phyloP scores from a whole-genome alignment of 2,329 filamentous ascomycete genomes.

The Colletotrichum chrysophilum region DNA sequence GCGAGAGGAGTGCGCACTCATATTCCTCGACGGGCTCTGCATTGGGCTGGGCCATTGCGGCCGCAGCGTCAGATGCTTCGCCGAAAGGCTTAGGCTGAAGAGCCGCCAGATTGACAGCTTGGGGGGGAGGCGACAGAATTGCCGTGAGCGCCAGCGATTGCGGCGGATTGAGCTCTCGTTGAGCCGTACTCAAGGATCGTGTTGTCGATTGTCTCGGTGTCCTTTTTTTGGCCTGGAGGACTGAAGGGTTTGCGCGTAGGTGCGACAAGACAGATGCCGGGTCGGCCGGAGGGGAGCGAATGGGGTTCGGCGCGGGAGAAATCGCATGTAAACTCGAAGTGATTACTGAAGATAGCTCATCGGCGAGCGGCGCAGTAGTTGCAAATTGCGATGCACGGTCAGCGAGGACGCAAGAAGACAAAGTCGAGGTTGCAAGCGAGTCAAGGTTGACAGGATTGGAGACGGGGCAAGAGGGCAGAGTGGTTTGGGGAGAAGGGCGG shows the following conservation, averaged over 20 bases:
- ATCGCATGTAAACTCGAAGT: neutral
- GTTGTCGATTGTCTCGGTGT: neutral
- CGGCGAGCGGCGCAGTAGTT: neutral
- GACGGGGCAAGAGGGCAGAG: neutral
- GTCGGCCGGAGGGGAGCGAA: neutral
- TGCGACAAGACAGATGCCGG: neutral
- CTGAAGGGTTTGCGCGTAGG: neutral
- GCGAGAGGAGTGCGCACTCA: conserved; percentile 53
- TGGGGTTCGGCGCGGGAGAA: neutral
- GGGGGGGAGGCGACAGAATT: conserved; percentile 15
- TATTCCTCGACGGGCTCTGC: conserved; percentile 69
- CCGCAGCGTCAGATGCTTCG: conserved; percentile 70
- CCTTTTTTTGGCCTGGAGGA: neutral
- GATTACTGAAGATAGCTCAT: neutral
- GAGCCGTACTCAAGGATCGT: neutral
- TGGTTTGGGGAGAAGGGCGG: neutral
- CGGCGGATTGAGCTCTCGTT: conserved; percentile 4
- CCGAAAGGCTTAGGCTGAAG: conserved; percentile 65
- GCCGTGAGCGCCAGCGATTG: neutral
- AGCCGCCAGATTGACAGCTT: conserved; percentile 64
- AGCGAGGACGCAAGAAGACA: neutral
- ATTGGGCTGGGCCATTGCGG: conserved; percentile 73
- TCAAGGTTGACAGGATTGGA: neutral
- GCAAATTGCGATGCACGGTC: neutral
- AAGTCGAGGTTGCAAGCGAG: neutral